Evolutionary conservation across 441 rosid species (phyloP).

Genomic region (Flueggea neowawraea): DNA sequence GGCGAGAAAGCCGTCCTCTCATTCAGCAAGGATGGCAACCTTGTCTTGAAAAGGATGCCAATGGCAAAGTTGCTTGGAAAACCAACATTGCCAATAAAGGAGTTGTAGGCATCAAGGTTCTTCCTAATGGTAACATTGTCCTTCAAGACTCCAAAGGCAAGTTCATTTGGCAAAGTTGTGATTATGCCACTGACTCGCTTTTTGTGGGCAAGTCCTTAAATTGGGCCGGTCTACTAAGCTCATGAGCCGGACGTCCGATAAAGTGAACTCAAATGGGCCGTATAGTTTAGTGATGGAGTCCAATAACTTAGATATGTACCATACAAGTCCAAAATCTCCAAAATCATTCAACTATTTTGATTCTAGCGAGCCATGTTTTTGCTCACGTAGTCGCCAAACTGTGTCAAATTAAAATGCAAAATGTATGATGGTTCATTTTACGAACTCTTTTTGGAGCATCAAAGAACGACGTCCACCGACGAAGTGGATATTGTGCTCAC

Average conservation of each 20-base stretch:
- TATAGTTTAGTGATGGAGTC: slow-evolving; percentile 64
- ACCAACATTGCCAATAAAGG: slow-evolving; percentile 63
- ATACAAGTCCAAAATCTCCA: slow-evolving; percentile 38
- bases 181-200: slow-evolving; percentile 70
- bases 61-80: slow-evolving; percentile 64
- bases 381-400: not conserved
- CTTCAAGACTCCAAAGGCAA: slow-evolving; percentile 45
- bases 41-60: slow-evolving; percentile 52
- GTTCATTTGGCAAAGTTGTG: slow-evolving; percentile 72
- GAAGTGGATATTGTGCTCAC: slow-evolving; percentile 15
- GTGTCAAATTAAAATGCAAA: slow-evolving; percentile 23
- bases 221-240: slow-evolving; percentile 35
- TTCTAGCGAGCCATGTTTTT: not conserved
- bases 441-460: slow-evolving; percentile 8
- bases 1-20: slow-evolving; percentile 52
- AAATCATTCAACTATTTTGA: slow-evolving; percentile 41
- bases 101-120: slow-evolving; percentile 48
- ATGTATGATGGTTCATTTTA: slow-evolving; percentile 24
- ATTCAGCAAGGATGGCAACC: slow-evolving; percentile 52
- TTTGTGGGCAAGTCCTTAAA: slow-evolving; percentile 53
- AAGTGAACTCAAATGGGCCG: slow-evolving; percentile 41
- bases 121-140: slow-evolving; percentile 66
- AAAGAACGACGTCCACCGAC: slow-evolving; percentile 1
- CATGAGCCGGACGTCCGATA: slow-evolving; percentile 40
- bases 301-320: slow-evolving; percentile 40